These are phyloP conservation scores for Tetracladium maxilliforme DNA, from an alignment of 2,329 filamentous ascomycete species.

Conservation along the genomic window DNA sequence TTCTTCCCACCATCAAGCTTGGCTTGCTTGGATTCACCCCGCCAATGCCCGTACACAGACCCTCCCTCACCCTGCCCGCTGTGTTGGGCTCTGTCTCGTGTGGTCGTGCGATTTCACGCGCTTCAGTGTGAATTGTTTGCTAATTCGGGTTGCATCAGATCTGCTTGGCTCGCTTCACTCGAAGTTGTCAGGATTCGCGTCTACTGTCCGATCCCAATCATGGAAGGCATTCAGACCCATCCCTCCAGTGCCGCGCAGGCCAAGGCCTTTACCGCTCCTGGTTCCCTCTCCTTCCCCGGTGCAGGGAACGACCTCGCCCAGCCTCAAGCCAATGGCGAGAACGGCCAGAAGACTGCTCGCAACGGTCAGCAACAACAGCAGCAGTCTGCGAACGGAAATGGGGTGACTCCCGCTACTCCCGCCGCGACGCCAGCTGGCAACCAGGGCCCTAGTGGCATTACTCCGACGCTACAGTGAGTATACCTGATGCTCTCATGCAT, in stretches of 20 bases:
- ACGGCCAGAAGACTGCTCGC: constrained; percentile 30
- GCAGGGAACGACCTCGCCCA: constrained; percentile 72
- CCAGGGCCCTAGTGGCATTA: constrained; percentile 74
- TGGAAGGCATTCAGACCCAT: constrained; percentile 87
- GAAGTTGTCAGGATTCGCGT: constrained; percentile 10
- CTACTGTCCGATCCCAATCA: no score
- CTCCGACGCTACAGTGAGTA: constrained; percentile 95
- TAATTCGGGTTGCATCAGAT: neutral
- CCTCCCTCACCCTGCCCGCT: constrained; percentile 1
- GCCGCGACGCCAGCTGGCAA: constrained; percentile 79
- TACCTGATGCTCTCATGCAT: constrained; percentile 24
- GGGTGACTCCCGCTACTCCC: constrained; percentile 79
- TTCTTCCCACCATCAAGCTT: constrained; percentile 4
- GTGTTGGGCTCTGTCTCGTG: neutral
- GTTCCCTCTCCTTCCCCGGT: constrained; percentile 83
- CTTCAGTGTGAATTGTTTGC: neutral
- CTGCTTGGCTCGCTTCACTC: constrained; percentile 10
- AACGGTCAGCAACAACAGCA: constrained; percentile 38
- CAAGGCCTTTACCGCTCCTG: constrained; percentile 86
- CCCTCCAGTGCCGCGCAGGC: constrained; percentile 85
- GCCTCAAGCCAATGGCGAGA: constrained; percentile 53
- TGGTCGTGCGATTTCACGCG: neutral
- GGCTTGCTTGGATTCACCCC: constrained; percentile 2
- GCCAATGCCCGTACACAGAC: constrained; percentile 2
- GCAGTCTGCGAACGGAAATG: constrained; percentile 52